A percentile compares a stretch with the other conserved stretches of the same genome.
These are phyloP conservation scores for Populus hybrid DNA, from an alignment of 441 rosid species.

Conservation along the genomic window DNA sequence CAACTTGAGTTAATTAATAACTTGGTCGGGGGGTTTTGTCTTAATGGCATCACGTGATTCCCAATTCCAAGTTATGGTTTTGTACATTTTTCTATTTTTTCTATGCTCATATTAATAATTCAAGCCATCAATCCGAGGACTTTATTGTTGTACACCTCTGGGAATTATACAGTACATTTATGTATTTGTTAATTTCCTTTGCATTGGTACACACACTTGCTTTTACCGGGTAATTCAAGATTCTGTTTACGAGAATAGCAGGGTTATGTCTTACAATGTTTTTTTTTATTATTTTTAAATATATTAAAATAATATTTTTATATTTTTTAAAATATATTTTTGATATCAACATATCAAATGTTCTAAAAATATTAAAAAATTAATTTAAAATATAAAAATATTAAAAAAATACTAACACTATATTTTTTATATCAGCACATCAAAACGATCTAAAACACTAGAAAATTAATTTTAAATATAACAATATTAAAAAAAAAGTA, in stretches of 20 bases:
- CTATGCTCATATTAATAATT: constrained; percentile 14
- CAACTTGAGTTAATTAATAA: constrained; percentile 39
- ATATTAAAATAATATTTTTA: no score
- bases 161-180: constrained; percentile 12
- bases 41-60: constrained; percentile 79
- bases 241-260: not conserved
- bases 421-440: no score
- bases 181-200: not conserved
- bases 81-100: constrained; percentile 26
- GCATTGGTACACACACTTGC: not conserved
- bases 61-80: constrained; percentile 46
- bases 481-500: no score
- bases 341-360: no score
- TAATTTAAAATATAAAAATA: no score
- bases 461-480: no score
- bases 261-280: no score
- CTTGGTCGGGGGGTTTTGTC: constrained; percentile 66
- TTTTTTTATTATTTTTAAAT: no score
- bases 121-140: constrained; percentile 18
- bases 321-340: no score
- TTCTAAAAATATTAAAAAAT: no score
- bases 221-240: not conserved
- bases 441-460: no score
- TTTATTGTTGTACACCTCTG: not conserved
- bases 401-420: no score